These are phyloP conservation scores for Tetrapisispora phaffii DNA, from an alignment of 805 yeast genomes.

Conservation along the genomic window DNA sequence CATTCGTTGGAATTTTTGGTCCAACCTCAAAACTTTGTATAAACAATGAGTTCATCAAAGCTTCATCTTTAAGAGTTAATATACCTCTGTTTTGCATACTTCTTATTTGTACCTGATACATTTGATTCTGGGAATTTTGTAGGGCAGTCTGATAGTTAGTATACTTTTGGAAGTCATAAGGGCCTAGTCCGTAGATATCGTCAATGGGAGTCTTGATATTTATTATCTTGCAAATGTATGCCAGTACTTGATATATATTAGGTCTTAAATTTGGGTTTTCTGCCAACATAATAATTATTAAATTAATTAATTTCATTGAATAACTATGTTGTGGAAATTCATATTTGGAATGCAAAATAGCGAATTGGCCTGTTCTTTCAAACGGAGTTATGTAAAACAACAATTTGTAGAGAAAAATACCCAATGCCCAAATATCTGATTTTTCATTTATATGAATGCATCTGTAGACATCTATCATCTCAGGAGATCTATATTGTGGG, in stretches of 20 bases:
- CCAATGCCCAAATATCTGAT: conserved; percentile 94
- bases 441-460: conserved; percentile 83
- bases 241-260: conserved; percentile 69
- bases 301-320: conserved; percentile 60
- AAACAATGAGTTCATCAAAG: conserved; percentile 16
- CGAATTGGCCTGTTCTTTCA: conserved; percentile 73
- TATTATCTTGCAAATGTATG: conserved; percentile 51
- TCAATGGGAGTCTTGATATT: conserved; percentile 44
- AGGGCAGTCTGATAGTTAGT: conserved; percentile 37
- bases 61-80: conserved; percentile 7
- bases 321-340: conserved; percentile 69
- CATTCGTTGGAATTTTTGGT: conserved; percentile 15
- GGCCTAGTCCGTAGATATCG: conserved; percentile 38
- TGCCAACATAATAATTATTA: conserved; percentile 70
- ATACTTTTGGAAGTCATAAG: conserved; percentile 48
- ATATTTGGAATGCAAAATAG: conserved; percentile 75
- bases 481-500: conserved; percentile 92
- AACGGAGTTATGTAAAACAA: conserved; percentile 93
- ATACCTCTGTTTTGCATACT: conserved; percentile 8
- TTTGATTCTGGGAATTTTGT: conserved; percentile 21
- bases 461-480: conserved; percentile 83
- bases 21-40: conserved; percentile 23
- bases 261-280: conserved; percentile 80
- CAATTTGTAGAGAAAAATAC: conserved; percentile 80
- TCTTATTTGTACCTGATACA: conserved; percentile 19